phyloP scores from a whole-genome alignment of 495 filamentous ascomycete species.

The Trichoderma erinaceum region DNA sequence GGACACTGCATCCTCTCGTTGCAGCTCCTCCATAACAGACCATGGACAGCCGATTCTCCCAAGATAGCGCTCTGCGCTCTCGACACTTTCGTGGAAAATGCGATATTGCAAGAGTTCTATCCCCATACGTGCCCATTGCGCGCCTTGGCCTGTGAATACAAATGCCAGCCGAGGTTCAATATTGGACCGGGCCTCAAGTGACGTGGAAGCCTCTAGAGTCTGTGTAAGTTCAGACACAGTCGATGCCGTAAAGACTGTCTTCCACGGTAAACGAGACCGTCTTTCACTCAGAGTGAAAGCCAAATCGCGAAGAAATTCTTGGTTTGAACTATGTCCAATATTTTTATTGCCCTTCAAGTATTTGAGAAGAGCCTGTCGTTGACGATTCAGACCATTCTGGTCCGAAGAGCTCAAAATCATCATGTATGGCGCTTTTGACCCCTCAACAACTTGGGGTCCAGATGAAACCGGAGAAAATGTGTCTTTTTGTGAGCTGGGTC shows the following conservation, averaged over 20 bases:
- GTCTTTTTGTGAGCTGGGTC: neutral
- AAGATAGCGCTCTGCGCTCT: conserved; percentile 33
- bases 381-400: neutral
- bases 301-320: conserved; percentile 26
- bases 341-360: neutral
- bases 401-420: neutral
- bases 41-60: conserved; percentile 29
- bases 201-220: conserved; percentile 21
- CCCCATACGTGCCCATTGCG: conserved; percentile 52
- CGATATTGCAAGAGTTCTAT: conserved; percentile 37
- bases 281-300: conserved; percentile 30
- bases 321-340: neutral
- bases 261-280: conserved; percentile 30
- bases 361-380: neutral
- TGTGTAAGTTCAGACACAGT: conserved; percentile 17
- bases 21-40: conserved; percentile 28
- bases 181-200: conserved; percentile 19
- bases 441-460: too few relatives aligned
- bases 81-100: conserved; percentile 21
- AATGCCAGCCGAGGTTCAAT: conserved; percentile 23
- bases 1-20: conserved; percentile 22
- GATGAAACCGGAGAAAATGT: too few relatives aligned
- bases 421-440: neutral
- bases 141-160: conserved; percentile 43
- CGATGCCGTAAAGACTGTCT: conserved; percentile 19